Conservation (phyloP, 2,329 filamentous ascomycete species). For the Colletotrichum sp. region DNA sequence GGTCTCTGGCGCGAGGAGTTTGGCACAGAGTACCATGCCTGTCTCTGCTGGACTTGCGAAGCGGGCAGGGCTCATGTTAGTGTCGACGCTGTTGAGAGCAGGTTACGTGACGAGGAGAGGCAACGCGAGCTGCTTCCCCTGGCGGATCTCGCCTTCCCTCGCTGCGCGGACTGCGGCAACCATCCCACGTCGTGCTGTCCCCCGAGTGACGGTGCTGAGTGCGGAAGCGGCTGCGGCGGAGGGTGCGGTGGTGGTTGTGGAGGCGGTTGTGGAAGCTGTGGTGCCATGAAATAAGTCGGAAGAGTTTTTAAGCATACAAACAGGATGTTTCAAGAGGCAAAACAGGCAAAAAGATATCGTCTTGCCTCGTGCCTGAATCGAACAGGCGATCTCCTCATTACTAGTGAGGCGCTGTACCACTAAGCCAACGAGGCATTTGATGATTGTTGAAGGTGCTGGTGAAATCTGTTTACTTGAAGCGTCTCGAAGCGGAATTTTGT, state of each 20-base stretch:
- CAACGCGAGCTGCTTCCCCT: neutral
- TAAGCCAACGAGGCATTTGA: conserved; percentile 14
- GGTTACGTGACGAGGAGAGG: neutral
- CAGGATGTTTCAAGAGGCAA: neutral
- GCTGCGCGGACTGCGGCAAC: conserved; percentile 7
- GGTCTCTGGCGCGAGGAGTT: conserved; percentile 34
- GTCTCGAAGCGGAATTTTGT: neutral
- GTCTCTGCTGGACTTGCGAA: conserved; percentile 43
- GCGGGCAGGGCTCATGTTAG: conserved; percentile 23
- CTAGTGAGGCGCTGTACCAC: conserved; percentile 22
- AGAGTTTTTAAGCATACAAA: neutral
- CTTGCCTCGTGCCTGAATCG: conserved; percentile 18
- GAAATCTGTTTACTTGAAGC: neutral
- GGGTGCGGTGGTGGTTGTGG: conserved; percentile 15
- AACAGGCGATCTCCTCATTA: conserved; percentile 21
- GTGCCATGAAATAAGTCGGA: conserved; percentile 6
- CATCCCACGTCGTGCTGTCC: conserved; percentile 5
- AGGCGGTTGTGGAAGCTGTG: conserved; percentile 1
- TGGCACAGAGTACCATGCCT: conserved; percentile 38
- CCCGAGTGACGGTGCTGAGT: neutral
- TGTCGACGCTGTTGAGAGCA: neutral
- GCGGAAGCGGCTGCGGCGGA: conserved; percentile 13
- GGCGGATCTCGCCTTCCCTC: conserved; percentile 1
- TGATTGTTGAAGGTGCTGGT: rapidly evolving
- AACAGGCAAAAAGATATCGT: neutral